phyloP scores from a whole-genome alignment of 495 filamentous ascomycete genomes.

The Tuber magnatum region DNA sequence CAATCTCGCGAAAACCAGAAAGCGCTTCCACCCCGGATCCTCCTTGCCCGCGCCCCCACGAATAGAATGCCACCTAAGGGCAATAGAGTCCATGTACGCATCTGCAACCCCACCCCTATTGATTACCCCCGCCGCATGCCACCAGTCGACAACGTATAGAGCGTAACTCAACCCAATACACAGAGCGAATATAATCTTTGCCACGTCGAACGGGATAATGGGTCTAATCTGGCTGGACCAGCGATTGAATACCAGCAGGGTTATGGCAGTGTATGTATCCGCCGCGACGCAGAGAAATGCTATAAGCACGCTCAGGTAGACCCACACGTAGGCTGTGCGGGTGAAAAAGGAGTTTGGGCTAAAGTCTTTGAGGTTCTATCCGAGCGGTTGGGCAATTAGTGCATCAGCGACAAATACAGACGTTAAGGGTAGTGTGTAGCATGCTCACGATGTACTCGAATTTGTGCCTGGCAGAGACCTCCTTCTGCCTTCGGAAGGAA shows the following conservation, averaged over 20 bases:
- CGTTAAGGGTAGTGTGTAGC: neutral
- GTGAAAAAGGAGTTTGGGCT: conserved; percentile 68
- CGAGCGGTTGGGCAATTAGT: neutral
- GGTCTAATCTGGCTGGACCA: conserved; percentile 58
- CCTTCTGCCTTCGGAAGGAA: conserved; percentile 60
- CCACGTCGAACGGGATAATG: conserved; percentile 59
- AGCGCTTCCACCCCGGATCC: conserved; percentile 64
- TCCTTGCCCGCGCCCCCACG: conserved; percentile 53
- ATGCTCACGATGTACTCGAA: conserved; percentile 86
- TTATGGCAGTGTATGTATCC: conserved; percentile 88
- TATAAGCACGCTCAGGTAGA: conserved; percentile 70
- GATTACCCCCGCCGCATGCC: conserved; percentile 70
- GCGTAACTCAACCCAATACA: conserved; percentile 83
- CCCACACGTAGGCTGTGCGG: conserved; percentile 71
- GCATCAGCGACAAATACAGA: conserved; percentile 14
- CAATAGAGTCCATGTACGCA: conserved; percentile 80
- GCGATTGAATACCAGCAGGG: conserved; percentile 70
- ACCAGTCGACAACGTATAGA: conserved; percentile 67
- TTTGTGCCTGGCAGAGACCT: conserved; percentile 68
- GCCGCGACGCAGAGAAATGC: conserved; percentile 79
- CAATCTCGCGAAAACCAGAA: conserved; percentile 84
- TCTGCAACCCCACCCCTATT: conserved; percentile 77
- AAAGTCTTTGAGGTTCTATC: conserved; percentile 85
- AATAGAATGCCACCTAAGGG: conserved; percentile 71
- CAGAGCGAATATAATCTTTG: conserved; percentile 82